A percentile compares a stretch with the other conserved stretches of the same genome.
These are phyloP conservation scores for Cutaneotrichosporon cutaneum DNA, from an alignment of 1,284 basidiomycete genomes.

Conservation along the genomic window DNA sequence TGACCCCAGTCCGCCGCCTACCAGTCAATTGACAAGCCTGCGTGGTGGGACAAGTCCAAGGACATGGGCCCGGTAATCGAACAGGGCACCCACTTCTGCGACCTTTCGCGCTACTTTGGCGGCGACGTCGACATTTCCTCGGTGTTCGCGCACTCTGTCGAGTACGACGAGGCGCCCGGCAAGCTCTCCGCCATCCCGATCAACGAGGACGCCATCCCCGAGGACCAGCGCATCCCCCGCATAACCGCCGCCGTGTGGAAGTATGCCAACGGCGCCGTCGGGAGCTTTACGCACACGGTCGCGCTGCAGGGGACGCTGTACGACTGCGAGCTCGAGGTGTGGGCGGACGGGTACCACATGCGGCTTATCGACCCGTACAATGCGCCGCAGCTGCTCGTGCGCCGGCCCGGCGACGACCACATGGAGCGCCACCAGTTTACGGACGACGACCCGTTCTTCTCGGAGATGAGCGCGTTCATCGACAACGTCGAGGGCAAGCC, in stretches of 20 bases:
- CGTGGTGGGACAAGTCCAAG: conserved; percentile 96
- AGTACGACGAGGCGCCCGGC: conserved; percentile 89
- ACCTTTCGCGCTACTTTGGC: conserved; percentile 87
- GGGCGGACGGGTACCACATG: conserved; percentile 65
- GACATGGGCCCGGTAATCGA: conserved; percentile 84
- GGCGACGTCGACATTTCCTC: conserved; percentile 85
- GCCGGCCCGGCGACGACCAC: conserved; percentile 78
- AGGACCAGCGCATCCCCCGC: conserved; percentile 52
- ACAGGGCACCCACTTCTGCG: conserved; percentile 82
- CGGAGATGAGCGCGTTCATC: conserved; percentile 79
- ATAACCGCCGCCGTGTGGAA: conserved; percentile 59
- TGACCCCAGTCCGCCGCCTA: conserved; percentile 68
- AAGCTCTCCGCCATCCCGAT: conserved; percentile 70
- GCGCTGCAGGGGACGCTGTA: conserved; percentile 87
- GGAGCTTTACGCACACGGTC: conserved; percentile 81
- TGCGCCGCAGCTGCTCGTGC: conserved; percentile 74
- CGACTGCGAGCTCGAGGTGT: conserved; percentile 87
- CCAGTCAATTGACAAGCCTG: conserved; percentile 80
- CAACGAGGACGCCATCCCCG: conserved; percentile 52
- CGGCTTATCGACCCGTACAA: conserved; percentile 80
- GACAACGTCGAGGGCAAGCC: conserved; percentile 66
- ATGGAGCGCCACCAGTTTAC: conserved; percentile 71
- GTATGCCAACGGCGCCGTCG: conserved; percentile 87
- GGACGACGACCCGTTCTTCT: conserved; percentile 90
- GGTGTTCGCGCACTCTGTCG: conserved; percentile 71